Evolutionary conservation across 139 green algal genomes (phyloP).

Genomic region (Chlamydomonas sp.): DNA sequence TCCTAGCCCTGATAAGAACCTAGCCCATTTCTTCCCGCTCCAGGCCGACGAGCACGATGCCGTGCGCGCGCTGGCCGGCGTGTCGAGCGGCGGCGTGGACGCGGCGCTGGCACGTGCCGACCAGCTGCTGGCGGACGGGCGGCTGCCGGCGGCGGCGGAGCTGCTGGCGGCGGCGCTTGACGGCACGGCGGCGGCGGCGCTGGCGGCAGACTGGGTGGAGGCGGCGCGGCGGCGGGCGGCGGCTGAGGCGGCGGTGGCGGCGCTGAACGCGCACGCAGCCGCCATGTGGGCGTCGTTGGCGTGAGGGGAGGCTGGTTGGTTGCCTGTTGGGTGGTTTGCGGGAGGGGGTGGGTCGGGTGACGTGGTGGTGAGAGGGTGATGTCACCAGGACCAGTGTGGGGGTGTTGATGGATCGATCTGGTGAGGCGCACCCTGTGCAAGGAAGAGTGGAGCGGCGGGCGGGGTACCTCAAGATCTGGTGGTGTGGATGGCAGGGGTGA

Average conservation of each 20-base stretch:
- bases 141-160: conserved; percentile 30
- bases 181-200: conserved; percentile 25
- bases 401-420: too few species aligned
- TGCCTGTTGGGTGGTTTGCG: too few species aligned
- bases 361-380: too few species aligned
- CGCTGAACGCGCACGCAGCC: conserved; percentile 38
- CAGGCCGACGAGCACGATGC: conserved; percentile 1
- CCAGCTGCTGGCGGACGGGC: conserved; percentile 22
- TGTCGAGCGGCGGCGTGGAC: conserved; percentile 20
- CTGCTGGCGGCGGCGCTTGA: conserved; percentile 3
- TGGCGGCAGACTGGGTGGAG: conserved; percentile 23
- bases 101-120: conserved; percentile 23
- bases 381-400: too few species aligned
- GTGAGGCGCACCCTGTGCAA: too few species aligned
- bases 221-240: conserved; percentile 18
- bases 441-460: too few species aligned
- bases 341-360: too few species aligned
- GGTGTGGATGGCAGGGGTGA: too few species aligned
- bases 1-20: background rate
- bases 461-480: too few species aligned
- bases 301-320: background rate
- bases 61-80: background rate
- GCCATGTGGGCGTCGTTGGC: conserved; percentile 22
- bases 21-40: background rate
- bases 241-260: conserved; percentile 29